These are phyloP conservation scores for Hortaea sp. DNA, from an alignment of 2,329 filamentous ascomycete species.

Conservation along the genomic window DNA sequence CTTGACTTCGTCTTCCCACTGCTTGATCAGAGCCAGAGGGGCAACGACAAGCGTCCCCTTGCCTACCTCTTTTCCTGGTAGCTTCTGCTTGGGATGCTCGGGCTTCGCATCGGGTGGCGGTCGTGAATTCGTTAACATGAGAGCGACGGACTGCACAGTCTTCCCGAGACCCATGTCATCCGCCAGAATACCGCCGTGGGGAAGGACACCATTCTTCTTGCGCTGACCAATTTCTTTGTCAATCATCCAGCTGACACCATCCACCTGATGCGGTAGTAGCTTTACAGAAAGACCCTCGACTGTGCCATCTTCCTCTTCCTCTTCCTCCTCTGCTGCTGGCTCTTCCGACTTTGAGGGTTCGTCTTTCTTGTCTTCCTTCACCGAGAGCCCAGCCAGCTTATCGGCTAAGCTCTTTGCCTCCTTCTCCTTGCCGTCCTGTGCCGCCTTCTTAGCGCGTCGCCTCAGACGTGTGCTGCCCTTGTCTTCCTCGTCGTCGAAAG, in stretches of 20 bases:
- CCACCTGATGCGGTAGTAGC: conserved; percentile 84
- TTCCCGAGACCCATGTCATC: conserved; percentile 98
- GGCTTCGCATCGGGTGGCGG: conserved; percentile 37
- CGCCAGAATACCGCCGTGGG: conserved; percentile 87
- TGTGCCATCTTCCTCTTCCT: conserved; percentile 48
- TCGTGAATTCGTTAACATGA: conserved; percentile 75
- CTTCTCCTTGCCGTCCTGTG: conserved; percentile 22
- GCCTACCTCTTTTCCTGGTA: conserved; percentile 53
- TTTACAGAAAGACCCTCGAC: conserved; percentile 79
- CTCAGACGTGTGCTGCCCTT: conserved; percentile 35
- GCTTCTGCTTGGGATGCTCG: conserved; percentile 52
- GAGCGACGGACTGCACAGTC: conserved; percentile 83
- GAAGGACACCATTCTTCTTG: conserved; percentile 67
- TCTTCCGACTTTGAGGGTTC: conserved; percentile 33
- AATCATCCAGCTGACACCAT: conserved; percentile 91
- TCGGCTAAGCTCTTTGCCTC: conserved; percentile 32
- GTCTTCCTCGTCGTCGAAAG: conserved; percentile 64
- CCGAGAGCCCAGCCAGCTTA: conserved; percentile 34
- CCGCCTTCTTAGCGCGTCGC: conserved; percentile 34
- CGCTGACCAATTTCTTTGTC: conserved; percentile 79
- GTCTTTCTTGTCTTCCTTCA: conserved; percentile 36
- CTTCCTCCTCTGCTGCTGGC: conserved; percentile 30
- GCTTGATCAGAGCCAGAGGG: conserved; percentile 84
- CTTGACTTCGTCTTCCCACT: conserved; percentile 91
- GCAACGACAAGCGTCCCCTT: conserved; percentile 86